Conservation (phyloP, 2,329 filamentous ascomycete genomes). For the Immersiporthe knoxdaviesiana region DNA sequence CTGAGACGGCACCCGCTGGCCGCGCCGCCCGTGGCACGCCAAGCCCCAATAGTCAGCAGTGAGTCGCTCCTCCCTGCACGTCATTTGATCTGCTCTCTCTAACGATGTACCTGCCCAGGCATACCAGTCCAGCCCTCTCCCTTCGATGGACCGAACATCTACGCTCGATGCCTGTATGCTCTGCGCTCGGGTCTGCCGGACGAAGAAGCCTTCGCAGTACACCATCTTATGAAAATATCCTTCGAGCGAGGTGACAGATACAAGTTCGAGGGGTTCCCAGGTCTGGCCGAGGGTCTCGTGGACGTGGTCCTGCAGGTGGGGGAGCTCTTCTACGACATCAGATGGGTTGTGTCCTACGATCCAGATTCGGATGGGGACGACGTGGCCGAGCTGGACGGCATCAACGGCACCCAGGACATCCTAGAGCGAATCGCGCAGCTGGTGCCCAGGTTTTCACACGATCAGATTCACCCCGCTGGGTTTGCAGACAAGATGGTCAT, state of each 20-base stretch:
- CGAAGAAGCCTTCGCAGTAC: conserved; percentile 90
- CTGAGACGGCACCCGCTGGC: conserved; percentile 55
- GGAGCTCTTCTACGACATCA: conserved; percentile 77
- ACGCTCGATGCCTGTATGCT: conserved; percentile 82
- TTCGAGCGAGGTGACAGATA: conserved; percentile 95
- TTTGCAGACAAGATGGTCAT: conserved; percentile 73
- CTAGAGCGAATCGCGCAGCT: conserved; percentile 72
- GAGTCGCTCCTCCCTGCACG: conserved; percentile 42
- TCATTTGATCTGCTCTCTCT: background rate
- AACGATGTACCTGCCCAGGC: conserved; percentile 14
- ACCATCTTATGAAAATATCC: conserved; percentile 94
- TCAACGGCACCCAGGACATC: conserved; percentile 71
- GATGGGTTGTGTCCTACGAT: conserved; percentile 78
- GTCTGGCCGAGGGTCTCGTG: conserved; percentile 84
- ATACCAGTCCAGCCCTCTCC: conserved; percentile 32
- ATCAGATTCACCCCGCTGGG: conserved; percentile 72
- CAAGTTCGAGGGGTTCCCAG: conserved; percentile 88
- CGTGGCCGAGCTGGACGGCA: conserved; percentile 54
- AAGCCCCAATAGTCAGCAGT: conserved; percentile 58
- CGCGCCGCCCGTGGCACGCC: conserved; percentile 10
- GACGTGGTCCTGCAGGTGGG: conserved; percentile 82
- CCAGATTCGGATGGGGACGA: conserved; percentile 56
- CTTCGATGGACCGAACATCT: conserved; percentile 84
- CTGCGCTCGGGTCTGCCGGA: conserved; percentile 77
- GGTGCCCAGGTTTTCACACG: conserved; percentile 60